These are phyloP conservation scores for Pleurotus ostreatus DNA, from an alignment of 768 basidiomycete genomes.

Conservation along the genomic window DNA sequence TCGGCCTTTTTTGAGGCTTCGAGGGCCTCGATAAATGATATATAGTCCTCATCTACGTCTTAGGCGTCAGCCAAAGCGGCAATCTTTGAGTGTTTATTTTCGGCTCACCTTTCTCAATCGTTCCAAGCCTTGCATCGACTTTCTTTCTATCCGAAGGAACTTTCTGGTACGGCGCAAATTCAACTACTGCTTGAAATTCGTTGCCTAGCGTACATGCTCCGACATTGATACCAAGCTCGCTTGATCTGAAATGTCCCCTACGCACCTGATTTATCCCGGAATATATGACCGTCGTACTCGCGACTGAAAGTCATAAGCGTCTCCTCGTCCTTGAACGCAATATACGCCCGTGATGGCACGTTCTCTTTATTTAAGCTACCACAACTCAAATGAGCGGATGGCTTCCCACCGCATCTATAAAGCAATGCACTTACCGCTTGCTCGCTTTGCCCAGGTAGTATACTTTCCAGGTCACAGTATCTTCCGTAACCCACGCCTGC, in stretches of 20 bases:
- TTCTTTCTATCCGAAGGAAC: constrained; percentile 74
- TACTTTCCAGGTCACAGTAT: constrained; percentile 62
- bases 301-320: constrained; percentile 68
- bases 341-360: constrained; percentile 84
- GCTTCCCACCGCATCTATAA: neutral
- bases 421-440: constrained; percentile 48
- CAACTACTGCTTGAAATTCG: constrained; percentile 85
- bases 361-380: constrained; percentile 79
- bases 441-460: constrained; percentile 67
- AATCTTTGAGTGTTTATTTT: no score
- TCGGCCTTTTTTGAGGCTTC: constrained; percentile 49
- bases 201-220: constrained; percentile 49
- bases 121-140: constrained; percentile 73
- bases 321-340: constrained; percentile 80
- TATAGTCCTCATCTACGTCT: constrained; percentile 70
- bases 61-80: neutral
- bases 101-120: constrained; percentile 79
- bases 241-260: neutral
- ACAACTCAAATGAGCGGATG: constrained; percentile 8
- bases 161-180: constrained; percentile 93
- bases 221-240: neutral
- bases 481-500: constrained; percentile 75
- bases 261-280: constrained; percentile 85
- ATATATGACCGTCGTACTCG: constrained; percentile 89
- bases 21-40: constrained; percentile 76